phyloP scores from a whole-genome alignment of 768 basidiomycete genomes.

The Hypsizygus marmoreus region DNA sequence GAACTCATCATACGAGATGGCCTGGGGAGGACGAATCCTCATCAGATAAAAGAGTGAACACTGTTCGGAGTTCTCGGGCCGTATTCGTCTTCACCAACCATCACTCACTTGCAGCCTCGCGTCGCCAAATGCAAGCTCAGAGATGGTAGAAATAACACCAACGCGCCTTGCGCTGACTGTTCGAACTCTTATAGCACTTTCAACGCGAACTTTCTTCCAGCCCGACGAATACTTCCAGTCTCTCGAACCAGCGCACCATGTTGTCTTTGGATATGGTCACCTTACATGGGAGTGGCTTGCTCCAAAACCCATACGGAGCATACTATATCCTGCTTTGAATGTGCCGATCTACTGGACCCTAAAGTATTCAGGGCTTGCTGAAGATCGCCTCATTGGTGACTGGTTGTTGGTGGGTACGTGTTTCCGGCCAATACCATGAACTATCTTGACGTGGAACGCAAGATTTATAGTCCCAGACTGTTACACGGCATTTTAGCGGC shows the following conservation, averaged over 20 bases:
- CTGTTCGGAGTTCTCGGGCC: not conserved
- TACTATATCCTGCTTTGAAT: slow-evolving; percentile 81
- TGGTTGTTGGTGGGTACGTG: slow-evolving; percentile 63
- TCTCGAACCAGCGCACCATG: slow-evolving; percentile 85
- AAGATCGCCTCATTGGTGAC: slow-evolving; percentile 34
- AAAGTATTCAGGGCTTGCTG: slow-evolving; percentile 55
- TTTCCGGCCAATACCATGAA: not conserved
- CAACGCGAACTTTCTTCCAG: slow-evolving; percentile 87
- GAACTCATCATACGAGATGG: slow-evolving; percentile 55
- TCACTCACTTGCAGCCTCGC: too few species aligned
- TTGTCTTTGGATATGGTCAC: slow-evolving; percentile 90
- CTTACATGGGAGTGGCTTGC: slow-evolving; percentile 96
- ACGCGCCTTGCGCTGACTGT: slow-evolving; percentile 41
- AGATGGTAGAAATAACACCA: slow-evolving; percentile 18
- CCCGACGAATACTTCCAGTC: slow-evolving; percentile 98
- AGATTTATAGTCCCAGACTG: slow-evolving; percentile 78
- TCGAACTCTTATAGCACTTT: slow-evolving; percentile 64
- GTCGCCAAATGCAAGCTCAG: too few species aligned
- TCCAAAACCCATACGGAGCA: slow-evolving; percentile 70
- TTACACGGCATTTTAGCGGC: slow-evolving; percentile 79
- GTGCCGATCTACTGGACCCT: slow-evolving; percentile 77
- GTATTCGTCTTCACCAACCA: not conserved
- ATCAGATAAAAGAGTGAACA: slow-evolving; percentile 2
- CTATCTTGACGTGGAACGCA: slow-evolving; percentile 5
- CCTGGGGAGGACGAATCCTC: slow-evolving; percentile 16